Conservation (phyloP, 2,329 filamentous ascomycete genomes). For the Xylariaceae sp. region DNA sequence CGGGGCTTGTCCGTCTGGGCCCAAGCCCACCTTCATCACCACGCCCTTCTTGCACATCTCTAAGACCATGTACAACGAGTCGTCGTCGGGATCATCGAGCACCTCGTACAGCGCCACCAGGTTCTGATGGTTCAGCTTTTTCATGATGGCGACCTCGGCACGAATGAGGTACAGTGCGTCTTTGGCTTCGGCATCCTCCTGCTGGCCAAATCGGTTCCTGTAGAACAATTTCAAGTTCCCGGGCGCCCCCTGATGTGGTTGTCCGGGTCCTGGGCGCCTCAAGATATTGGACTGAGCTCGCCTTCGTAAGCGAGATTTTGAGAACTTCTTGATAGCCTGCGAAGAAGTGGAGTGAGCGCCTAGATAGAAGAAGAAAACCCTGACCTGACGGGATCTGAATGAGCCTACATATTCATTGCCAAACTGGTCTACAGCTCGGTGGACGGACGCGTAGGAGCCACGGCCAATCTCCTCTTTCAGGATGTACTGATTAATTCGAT, state of each 20-base stretch:
- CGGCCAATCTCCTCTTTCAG: conserved; percentile 95
- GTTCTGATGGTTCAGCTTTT: conserved; percentile 92
- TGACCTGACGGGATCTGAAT: neutral
- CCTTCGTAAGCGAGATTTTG: conserved; percentile 83
- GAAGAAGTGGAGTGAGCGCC: conserved; percentile 15
- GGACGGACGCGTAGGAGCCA: conserved; percentile 91
- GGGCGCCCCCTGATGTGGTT: conserved; percentile 38
- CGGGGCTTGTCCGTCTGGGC: conserved; percentile 72
- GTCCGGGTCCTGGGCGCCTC: conserved; percentile 36
- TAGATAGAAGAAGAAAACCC: neutral
- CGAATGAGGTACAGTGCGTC: conserved; percentile 81
- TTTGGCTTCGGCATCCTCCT: conserved; percentile 55
- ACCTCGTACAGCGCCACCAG: conserved; percentile 92
- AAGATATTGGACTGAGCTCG: conserved; percentile 86
- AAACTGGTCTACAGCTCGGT: conserved; percentile 83
- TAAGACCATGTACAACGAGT: conserved; percentile 96
- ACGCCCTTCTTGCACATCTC: conserved; percentile 99
- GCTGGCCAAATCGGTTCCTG: conserved; percentile 30
- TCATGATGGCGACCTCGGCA: conserved; percentile 98
- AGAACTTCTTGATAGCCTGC: conserved; percentile 96
- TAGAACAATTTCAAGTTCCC: conserved; percentile 25
- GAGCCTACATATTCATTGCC: conserved; percentile 81
- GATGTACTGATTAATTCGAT: conserved; percentile 89
- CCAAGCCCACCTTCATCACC: conserved; percentile 91
- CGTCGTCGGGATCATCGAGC: conserved; percentile 88